Evolutionary conservation across 805 yeast species (phyloP), one percentile per base, ranked within the genome.

Genomic region (Saturnispora sanitii): DNA sequence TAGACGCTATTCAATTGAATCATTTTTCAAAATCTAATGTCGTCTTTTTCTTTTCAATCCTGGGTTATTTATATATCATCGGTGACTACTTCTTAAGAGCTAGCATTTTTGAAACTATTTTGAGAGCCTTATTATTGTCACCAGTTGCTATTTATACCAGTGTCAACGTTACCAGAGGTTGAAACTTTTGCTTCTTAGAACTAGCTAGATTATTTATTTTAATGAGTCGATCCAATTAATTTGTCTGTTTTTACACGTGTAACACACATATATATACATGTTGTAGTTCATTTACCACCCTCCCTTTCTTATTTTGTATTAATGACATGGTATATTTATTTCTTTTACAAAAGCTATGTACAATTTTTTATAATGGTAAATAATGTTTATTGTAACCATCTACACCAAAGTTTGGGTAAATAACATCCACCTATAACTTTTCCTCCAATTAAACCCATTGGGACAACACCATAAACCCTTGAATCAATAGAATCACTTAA

Each of bases 361-460:
- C 13, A 65, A 66, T 51, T 79, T n/a, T n/a, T n/a, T n/a, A n/a
- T n/a, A n/a, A n/a, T n/a, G n/a, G n/a, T n/a, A n/a, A n/a, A n/a
- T n/a, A n/a, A n/a, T n/a, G n/a, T n/a, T 27, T 16, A 27, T 27
- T 12, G 16, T 20, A 82, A 66, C 64, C 67, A 64, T 54, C 85
- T 64, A 44, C 76, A 75, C 19, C 73, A 72, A n/a, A 47, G 27
- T 6, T 44, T 37, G 65, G 59, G 74, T 61, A 53, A 68, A 50
- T 71, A 71, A 53, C 72, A 66, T 6, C 82, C 90, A 6, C 85
- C 90, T 4, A 81, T 70, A 12, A 92, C 78, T 54, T 85, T 88
- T 1, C 97, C 99, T 50, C 79, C 78, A 3, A 92, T 78, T 30
- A 92, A 63, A 0, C 79, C 97, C 77, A 86, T 67, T 2, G 98